Base-by-base conservation (phyloP, 106 monocot genomes). In the Dactylorhiza incarnata region DNA sequence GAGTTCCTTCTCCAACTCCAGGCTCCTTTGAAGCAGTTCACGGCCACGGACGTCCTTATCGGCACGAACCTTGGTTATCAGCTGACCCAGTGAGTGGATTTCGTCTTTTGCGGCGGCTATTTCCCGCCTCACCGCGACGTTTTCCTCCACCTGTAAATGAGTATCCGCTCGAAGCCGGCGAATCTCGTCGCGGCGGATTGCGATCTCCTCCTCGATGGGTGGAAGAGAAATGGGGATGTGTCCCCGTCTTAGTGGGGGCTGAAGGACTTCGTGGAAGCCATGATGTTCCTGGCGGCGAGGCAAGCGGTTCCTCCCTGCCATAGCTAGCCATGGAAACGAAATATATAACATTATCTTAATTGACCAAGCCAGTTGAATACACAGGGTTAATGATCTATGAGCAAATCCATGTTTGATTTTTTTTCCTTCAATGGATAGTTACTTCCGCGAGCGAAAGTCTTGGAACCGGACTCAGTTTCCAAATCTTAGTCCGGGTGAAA, bases 1-100 rank as follows among this genome's bases (percentile, higher is more conserved):
- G 26, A 89, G 62, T 43, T 92, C 89, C 6, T 80, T 81, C 76
- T 87, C 89, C 17, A 92, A 47, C 76, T 83, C 87, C 74, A 87
- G 56, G 37, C 80, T 81, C 68, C 62, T 87, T 75, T 92, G 83
- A 45, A 87, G 87, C 26, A 84, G 61, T 25, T 91, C 85, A 68
- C 88, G 76, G 6, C 82, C 23, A 72, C 82, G 76, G 6, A 56
- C 54, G 69, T 88, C 91, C 78, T 88, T 91, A 6, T 91, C 87
- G 13, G 88, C 83, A 49, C 87, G 78, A 24, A 88, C 48, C 76
- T 76, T 79, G 9, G 85, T 81, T 5, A 87, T 77, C 9, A 81
- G 74, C 45, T 87, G 79, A 45, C 87, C 74, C 61, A 82, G 16
- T 19, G 47, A 50, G 73, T 81, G 83, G 68, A 85, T 74, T 61